Base-by-base conservation (phyloP, 1,284 basidiomycete species). In the Apiotrichum brassicae region DNA sequence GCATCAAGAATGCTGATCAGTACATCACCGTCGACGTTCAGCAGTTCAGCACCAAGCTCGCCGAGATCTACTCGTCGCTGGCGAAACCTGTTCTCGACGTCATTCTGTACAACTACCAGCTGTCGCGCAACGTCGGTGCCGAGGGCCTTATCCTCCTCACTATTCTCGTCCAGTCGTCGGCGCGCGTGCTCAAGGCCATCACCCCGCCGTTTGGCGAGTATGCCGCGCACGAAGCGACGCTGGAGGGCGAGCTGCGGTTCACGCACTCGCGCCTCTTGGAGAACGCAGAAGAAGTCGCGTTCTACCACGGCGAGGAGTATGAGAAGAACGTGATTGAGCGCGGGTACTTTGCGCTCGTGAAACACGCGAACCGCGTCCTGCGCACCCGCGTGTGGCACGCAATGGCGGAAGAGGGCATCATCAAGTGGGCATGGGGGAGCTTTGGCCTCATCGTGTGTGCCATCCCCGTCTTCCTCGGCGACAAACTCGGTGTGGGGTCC, bases 401-500 rank as follows among this genome's bases (percentile, higher is more conserved):
- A 2, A 89, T 92, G 73, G 81, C 84, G 8, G 92, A 97, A 69
- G 94, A 98, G 71, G 91, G 91, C 2, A 85, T 98, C 50, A 86
- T 97, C 65, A 97, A 97, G 73, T 94, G 93, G 93, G 69, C 93
- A 14, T 97, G 94, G 94, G 93, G 93, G 58, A 86, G 85, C 65
- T 86, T 95, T 65, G 93, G 93, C 22, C 83, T 97, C 24, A 81
- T 89, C 50, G 82, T 97, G 22, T 97, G 94, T 69, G 89, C 91
- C 6, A 87, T 97, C 43, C 94, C 94, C 0, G 85, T 94, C 12
- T 98, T 98, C 72, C 83, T 91, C 66, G 86, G 84, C 62, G 64
- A 92, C n/a, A 85, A 89, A 6, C 86, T 90, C 16, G 76, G 81
- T 19, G 72, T 78, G 42, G 74, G 72, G n/a, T 61, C 78, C 4